phyloP scores from a whole-genome alignment of 2,329 filamentous ascomycete species.

The Falciphora oryzae region DNA sequence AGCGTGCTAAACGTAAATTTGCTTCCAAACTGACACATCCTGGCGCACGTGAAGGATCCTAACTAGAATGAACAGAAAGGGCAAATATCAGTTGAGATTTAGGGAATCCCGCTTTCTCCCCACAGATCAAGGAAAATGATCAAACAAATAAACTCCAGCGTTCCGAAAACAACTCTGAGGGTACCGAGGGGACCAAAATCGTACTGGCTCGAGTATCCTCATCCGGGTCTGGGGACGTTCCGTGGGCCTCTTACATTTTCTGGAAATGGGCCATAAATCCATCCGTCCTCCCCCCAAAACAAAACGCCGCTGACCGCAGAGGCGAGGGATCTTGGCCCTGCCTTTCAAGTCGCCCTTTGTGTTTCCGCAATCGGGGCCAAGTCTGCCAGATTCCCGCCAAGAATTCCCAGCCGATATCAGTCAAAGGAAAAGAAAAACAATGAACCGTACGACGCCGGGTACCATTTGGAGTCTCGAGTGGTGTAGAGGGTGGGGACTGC shows the following conservation, averaged over 20 bases:
- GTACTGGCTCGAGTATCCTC: not conserved
- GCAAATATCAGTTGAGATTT: too few species aligned
- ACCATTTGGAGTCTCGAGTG: not conserved
- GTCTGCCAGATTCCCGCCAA: not conserved
- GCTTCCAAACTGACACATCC: too few species aligned
- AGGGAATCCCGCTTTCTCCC: too few species aligned
- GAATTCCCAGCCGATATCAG: not conserved
- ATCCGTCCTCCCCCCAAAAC: not conserved
- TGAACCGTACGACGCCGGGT: not conserved
- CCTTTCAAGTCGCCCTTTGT: not conserved
- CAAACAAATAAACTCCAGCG: too few species aligned
- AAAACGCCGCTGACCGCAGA: not conserved
- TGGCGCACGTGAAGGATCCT: too few species aligned
- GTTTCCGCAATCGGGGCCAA: not conserved
- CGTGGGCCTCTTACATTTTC: not conserved
- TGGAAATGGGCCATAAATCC: not conserved
- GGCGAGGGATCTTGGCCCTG: too few species aligned
- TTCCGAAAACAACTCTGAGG: not conserved
- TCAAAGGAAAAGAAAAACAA: not conserved
- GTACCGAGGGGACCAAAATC: not conserved
- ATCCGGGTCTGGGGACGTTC: not conserved
- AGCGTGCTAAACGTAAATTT: not conserved
- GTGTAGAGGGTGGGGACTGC: not conserved
- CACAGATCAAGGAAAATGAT: too few species aligned
- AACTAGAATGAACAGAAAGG: too few species aligned